Conservation (phyloP, 371 early-diverging fungal species). For the Mucor indicus region DNA sequence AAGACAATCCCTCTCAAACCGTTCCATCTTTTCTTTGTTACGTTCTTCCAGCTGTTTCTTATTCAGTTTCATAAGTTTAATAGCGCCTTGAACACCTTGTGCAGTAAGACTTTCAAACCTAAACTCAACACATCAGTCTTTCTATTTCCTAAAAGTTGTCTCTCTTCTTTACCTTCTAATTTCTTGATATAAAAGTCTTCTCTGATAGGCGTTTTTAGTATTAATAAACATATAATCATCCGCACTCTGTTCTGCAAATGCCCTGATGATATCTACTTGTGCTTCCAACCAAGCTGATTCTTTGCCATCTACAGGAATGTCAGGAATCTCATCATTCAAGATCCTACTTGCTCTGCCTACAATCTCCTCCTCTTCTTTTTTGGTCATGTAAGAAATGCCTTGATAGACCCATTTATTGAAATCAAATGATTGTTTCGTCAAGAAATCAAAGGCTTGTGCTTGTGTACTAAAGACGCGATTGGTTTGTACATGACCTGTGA, state of each 20-base stretch:
- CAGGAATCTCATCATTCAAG: conserved; percentile 53
- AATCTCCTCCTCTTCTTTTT: conserved; percentile 57
- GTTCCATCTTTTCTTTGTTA: conserved; percentile 23
- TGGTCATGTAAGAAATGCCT: conserved; percentile 77
- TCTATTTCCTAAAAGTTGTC: background rate
- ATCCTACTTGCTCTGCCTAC: conserved; percentile 39
- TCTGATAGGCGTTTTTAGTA: conserved; percentile 55
- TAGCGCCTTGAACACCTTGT: conserved; percentile 40
- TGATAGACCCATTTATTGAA: conserved; percentile 79
- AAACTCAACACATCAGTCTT: background rate
- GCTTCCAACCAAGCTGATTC: conserved; percentile 51
- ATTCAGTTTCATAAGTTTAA: conserved; percentile 38
- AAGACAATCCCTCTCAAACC: conserved; percentile 52
- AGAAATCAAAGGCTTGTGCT: conserved; percentile 76
- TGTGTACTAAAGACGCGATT: conserved; percentile 67
- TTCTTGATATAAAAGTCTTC: conserved; percentile 69
- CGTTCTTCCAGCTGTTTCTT: conserved; percentile 38
- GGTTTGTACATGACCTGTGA: conserved; percentile 55
- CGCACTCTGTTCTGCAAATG: background rate
- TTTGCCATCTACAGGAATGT: conserved; percentile 61
- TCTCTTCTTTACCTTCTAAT: conserved; percentile 42
- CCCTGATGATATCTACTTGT: conserved; percentile 36
- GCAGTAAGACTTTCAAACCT: conserved; percentile 45
- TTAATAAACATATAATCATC: conserved; percentile 18
- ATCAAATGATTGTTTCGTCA: conserved; percentile 74